Percentiles rank a stretch among this genome's conserved stretches.
phyloP scores from a whole-genome alignment of 371 early-diverging fungal species.

The Saksenaea oblongispora region DNA sequence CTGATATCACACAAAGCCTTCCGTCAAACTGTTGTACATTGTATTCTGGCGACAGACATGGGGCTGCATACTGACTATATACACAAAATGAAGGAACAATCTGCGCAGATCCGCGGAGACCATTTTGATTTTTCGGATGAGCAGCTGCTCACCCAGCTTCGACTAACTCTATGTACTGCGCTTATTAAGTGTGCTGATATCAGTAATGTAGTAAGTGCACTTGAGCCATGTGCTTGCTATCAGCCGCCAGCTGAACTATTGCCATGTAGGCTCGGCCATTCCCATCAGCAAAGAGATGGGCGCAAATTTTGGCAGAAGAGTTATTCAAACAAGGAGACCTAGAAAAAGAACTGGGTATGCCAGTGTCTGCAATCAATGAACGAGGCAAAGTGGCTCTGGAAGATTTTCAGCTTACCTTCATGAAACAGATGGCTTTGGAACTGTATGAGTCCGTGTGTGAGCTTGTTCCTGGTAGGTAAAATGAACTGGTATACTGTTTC shows the following conservation, averaged over 20 bases:
- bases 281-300: constrained; percentile 53
- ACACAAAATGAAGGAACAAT: constrained; percentile 62
- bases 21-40: constrained; percentile 64
- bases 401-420: constrained; percentile 69
- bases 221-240: background rate
- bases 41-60: constrained; percentile 83
- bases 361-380: constrained; percentile 55
- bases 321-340: constrained; percentile 61
- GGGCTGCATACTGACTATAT: constrained; percentile 75
- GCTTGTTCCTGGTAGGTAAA: constrained; percentile 24
- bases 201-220: constrained; percentile 60
- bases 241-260: background rate
- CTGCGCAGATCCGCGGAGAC: constrained; percentile 33
- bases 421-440: constrained; percentile 63
- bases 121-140: constrained; percentile 5
- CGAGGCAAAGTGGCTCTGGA: constrained; percentile 48
- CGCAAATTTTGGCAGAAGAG: constrained; percentile 57
- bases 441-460: constrained; percentile 54
- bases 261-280: constrained; percentile 55
- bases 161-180: constrained; percentile 59
- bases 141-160: constrained; percentile 34
- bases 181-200: constrained; percentile 84
- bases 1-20: constrained; percentile 44
- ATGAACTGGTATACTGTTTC: constrained; percentile 54
- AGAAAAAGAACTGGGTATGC: constrained; percentile 57